Percentiles rank a stretch among this genome's conserved stretches.
Conservation (phyloP, 805 yeast genomes). For the Debaryomyces castellii region DNA sequence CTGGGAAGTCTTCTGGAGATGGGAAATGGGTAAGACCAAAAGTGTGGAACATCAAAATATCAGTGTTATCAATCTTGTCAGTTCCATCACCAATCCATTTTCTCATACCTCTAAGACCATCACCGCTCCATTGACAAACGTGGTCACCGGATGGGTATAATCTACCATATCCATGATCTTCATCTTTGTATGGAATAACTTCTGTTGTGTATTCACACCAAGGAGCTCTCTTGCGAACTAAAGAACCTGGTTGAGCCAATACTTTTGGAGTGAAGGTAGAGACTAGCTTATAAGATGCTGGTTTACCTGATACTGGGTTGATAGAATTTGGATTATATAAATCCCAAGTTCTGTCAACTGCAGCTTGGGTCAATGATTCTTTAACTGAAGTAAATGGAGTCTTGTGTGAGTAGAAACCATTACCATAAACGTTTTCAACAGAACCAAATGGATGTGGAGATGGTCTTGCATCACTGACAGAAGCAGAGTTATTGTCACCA, state of each 20-base stretch:
- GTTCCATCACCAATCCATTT: conserved; percentile 66
- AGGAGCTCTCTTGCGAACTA: conserved; percentile 78
- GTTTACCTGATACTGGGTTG: conserved; percentile 71
- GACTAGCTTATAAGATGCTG: conserved; percentile 73
- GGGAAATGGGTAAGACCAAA: conserved; percentile 87
- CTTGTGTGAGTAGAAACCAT: conserved; percentile 67
- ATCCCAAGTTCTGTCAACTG: conserved; percentile 75
- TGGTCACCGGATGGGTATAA: conserved; percentile 80
- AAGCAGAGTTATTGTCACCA: conserved; percentile 76
- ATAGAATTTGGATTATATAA: conserved; percentile 67
- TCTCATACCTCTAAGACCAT: conserved; percentile 63
- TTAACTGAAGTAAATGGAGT: conserved; percentile 66
- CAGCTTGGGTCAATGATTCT: conserved; percentile 63
- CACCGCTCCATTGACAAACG: conserved; percentile 74
- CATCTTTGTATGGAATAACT: conserved; percentile 70
- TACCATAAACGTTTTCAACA: conserved; percentile 73
- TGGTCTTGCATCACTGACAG: conserved; percentile 61
- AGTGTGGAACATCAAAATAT: conserved; percentile 74
- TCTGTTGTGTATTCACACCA: conserved; percentile 70
- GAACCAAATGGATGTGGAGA: conserved; percentile 63
- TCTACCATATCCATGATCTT: conserved; percentile 50
- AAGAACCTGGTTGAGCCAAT: conserved; percentile 70
- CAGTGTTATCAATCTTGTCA: conserved; percentile 62
- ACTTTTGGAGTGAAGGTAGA: conserved; percentile 73
- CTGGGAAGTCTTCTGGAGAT: conserved; percentile 86